phyloP scores from a whole-genome alignment of 1,139 yeast genomes.

The Geotrichum bryndzae region DNA sequence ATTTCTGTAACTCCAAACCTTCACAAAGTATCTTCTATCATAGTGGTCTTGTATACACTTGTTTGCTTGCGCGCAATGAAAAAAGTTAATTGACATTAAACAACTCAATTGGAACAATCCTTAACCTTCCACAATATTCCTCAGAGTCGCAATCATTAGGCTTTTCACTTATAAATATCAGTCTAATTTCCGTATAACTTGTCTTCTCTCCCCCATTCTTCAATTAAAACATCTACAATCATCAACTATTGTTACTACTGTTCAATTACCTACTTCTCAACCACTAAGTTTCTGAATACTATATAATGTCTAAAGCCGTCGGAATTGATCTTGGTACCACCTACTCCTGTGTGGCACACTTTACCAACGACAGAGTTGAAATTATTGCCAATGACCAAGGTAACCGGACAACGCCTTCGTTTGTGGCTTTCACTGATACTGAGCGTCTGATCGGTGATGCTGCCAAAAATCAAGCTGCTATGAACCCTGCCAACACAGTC shows the following conservation, averaged over 20 bases:
- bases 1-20: neutral
- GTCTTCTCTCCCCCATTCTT: neutral
- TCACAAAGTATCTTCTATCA: neutral
- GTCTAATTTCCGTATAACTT: neutral
- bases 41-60: neutral
- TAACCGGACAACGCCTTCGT: conserved; percentile 96
- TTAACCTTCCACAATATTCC: neutral
- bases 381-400: conserved; percentile 97
- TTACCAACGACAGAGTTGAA: conserved; percentile 86
- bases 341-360: conserved; percentile 97
- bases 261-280: neutral
- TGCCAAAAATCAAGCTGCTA: conserved; percentile 97
- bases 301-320: conserved; percentile 36
- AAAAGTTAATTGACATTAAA: neutral
- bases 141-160: neutral
- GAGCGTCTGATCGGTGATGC: conserved; percentile 98
- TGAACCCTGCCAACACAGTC: conserved; percentile 93
- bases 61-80: neutral
- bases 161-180: neutral
- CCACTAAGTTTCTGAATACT: neutral
- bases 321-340: conserved; percentile 97
- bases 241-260: neutral
- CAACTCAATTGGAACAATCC: neutral
- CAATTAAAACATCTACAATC: neutral
- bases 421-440: conserved; percentile 92